These are phyloP conservation scores for Smittium culicis DNA, from an alignment of 371 early-diverging fungal species.

Conservation along the genomic window DNA sequence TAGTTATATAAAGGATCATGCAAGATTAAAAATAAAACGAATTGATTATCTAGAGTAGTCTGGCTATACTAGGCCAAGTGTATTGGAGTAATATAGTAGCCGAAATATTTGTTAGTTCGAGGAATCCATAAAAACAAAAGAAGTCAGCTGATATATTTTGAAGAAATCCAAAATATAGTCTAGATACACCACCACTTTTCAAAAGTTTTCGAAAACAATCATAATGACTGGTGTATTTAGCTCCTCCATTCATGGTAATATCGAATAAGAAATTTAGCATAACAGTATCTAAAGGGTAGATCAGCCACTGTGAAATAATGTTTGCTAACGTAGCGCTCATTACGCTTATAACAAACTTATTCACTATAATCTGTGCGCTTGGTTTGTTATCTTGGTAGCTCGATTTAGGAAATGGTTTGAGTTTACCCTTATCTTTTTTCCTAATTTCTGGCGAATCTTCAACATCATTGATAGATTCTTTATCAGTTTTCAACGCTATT, in stretches of 20 bases:
- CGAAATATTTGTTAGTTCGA: background rate
- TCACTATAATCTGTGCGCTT: background rate
- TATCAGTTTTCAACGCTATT: no score
- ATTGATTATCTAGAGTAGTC: no score
- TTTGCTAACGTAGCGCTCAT: conserved; percentile 3
- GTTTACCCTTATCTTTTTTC: background rate
- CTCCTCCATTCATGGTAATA: background rate
- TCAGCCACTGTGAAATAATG: conserved; percentile 5
- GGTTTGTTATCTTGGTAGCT: conserved; percentile 1
- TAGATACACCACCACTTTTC: conserved; percentile 3
- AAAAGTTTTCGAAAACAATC: conserved; percentile 2
- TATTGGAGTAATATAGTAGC: background rate
- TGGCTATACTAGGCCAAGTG: background rate
- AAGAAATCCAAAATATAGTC: conserved; percentile 9
- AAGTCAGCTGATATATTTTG: conserved; percentile 1
- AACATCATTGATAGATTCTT: background rate
- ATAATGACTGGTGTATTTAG: background rate
- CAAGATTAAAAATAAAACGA: no score
- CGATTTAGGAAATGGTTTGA: background rate
- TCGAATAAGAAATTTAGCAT: conserved; percentile 7
- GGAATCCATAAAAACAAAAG: conserved; percentile 3
- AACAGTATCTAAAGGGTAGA: conserved; percentile 6
- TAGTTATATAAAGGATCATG: no score
- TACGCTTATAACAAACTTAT: background rate
- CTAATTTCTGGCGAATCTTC: background rate